Base-by-base conservation (phyloP, 768 basidiomycete species). In the Auricularia heimuer region DNA sequence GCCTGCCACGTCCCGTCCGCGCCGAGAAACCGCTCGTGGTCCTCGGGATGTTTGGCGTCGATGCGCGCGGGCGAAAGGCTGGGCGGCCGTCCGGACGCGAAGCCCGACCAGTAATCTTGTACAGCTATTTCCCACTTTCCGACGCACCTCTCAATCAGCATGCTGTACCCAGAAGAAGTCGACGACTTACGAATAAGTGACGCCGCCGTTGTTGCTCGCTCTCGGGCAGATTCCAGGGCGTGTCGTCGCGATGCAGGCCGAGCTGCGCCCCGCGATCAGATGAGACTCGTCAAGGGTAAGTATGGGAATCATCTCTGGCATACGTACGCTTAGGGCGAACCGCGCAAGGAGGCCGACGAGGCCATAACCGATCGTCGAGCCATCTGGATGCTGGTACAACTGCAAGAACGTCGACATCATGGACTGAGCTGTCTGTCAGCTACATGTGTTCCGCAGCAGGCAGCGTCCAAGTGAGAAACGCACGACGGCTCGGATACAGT, bases 51-150 rank as follows among this genome's bases (percentile, higher is more conserved):
- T 68, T 83, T 86, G 73, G 83, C 85, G 65, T 89, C 87, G 54
- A 88, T 77, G 72, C 88, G 87, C 0, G 85, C 79, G 44, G 83
- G 70, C 21, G 84, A 80, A 67, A 88, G 85, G 2, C 86, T 85
- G 35, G 87, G 85, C 3, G 87, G 87, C 33, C 87, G 81, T 18
- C 86, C 85, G 71, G 86, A 35, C 29, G 56, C 4, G 4, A 60
- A 34, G 11, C 16, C 1, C 56, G 24, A 12, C 24, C 24, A 60
- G 24, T 12, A 4, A 34, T 60, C 56, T 0, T 29, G 33, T 1
- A 29, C 24, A 4, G 33, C 7, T 6, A 60, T 29, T 10, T 60
- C 24, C 56, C 56, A 60, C 56, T 60, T 33, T 1, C 11, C 3
- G 29, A 4, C 3, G 34, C 29, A 29, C 29, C 24, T 29, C 29